A percentile compares a stretch with the other conserved stretches of the same genome.
These are phyloP conservation scores for Raddia guianensis DNA, from an alignment of 176 grass and related monocot genomes.

Conservation along the genomic window DNA sequence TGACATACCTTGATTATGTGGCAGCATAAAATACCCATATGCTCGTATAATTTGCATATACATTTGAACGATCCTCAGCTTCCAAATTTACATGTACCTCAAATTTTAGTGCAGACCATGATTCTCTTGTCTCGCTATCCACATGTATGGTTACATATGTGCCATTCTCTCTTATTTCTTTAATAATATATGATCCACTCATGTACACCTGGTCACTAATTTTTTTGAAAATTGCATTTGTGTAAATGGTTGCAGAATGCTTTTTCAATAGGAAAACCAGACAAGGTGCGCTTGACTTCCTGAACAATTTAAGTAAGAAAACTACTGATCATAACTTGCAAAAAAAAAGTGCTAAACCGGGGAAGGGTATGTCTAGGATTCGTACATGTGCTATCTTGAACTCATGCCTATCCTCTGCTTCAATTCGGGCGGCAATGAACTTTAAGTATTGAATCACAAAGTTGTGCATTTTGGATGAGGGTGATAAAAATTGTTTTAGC, in stretches of 20 bases:
- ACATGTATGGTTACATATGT: neutral
- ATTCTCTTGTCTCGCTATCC: neutral
- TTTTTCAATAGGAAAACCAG: neutral
- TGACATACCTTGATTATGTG: no score
- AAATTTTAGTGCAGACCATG: neutral
- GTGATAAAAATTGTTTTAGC: no score
- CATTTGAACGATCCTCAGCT: no score
- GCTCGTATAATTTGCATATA: no score
- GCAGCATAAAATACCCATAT: no score
- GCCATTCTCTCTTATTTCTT: neutral
- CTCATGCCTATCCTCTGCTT: neutral
- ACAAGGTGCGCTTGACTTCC: neutral
- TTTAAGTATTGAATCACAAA: no score
- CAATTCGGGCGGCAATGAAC: neutral
- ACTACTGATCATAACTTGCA: no score
- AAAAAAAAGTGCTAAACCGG: no score
- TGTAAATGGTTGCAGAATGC: neutral
- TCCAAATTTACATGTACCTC: neutral
- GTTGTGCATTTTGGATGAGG: no score
- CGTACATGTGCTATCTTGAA: neutral
- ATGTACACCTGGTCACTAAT: constrained; percentile 1
- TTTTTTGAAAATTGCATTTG: neutral
- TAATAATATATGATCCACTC: neutral
- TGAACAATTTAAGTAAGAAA: no score
- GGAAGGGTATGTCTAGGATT: no score